A percentile compares a stretch with the other conserved stretches of the same genome.
These are phyloP conservation scores for Inosperma sp. DNA, from an alignment of 768 basidiomycete species.

Conservation along the genomic window DNA sequence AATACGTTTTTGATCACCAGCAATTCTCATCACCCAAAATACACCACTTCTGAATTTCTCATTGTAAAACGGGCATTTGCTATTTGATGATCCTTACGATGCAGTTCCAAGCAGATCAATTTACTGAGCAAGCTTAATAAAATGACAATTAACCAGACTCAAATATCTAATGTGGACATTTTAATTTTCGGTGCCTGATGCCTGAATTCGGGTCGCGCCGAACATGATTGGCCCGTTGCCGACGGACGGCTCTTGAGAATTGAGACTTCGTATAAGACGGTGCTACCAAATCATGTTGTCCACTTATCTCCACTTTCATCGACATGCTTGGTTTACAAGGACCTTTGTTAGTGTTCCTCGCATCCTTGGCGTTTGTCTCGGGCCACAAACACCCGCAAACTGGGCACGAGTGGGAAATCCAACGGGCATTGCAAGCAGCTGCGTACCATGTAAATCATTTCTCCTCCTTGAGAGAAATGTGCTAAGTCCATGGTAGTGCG, in stretches of 20 bases:
- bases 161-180: too few relatives aligned
- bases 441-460: conserved; percentile 43
- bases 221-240: not conserved
- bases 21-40: too few relatives aligned
- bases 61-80: too few relatives aligned
- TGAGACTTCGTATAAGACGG: not conserved
- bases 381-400: conserved; percentile 45
- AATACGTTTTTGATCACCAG: too few relatives aligned
- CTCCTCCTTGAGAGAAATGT: not conserved
- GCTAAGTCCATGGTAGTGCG: conserved; percentile 34
- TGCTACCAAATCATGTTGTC: not conserved
- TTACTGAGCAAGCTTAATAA: too few relatives aligned
- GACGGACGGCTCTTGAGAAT: conserved; percentile 3
- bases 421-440: conserved; percentile 46
- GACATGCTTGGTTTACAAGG: not conserved
- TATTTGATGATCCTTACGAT: too few relatives aligned
- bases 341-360: conserved; percentile 15
- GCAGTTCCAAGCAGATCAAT: too few relatives aligned
- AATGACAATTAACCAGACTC: too few relatives aligned
- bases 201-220: too few relatives aligned
- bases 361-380: conserved; percentile 14
- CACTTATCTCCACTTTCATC: not conserved
- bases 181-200: too few relatives aligned
- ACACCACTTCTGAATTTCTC: too few relatives aligned
- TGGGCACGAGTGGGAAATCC: conserved; percentile 42